These are phyloP conservation scores for Metarhizium rileyi DNA, from an alignment of 2,329 filamentous ascomycete species.

Conservation along the genomic window DNA sequence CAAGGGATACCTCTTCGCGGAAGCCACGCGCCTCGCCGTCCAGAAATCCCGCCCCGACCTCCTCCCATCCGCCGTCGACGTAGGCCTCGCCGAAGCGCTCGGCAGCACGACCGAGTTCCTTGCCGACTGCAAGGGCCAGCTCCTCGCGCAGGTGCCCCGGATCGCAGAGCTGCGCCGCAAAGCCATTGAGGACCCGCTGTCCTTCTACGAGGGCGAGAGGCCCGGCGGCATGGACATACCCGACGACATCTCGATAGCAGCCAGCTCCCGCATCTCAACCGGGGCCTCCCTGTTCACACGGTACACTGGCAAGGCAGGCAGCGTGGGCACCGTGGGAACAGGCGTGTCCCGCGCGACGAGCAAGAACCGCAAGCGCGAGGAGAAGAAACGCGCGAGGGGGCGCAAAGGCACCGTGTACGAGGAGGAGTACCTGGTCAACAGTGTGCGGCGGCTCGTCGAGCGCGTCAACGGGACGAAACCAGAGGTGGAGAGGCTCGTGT, in stretches of 20 bases:
- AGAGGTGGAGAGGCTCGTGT: constrained; percentile 66
- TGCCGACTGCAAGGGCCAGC: constrained; percentile 82
- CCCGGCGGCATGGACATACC: constrained; percentile 61
- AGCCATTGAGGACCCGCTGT: constrained; percentile 74
- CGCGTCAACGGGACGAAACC: constrained; percentile 62
- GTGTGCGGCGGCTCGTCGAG: constrained; percentile 72
- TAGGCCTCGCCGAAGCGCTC: constrained; percentile 70
- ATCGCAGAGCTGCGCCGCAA: constrained; percentile 72
- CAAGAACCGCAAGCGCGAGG: constrained; percentile 82
- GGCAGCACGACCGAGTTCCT: constrained; percentile 81
- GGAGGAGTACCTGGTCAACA: constrained; percentile 92
- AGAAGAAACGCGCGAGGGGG: constrained; percentile 87
- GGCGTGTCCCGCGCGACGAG: constrained; percentile 68
- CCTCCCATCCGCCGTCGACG: constrained; percentile 61
- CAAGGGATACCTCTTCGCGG: constrained; percentile 76
- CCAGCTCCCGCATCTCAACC: constrained; percentile 69
- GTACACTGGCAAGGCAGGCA: constrained; percentile 65
- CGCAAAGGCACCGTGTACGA: constrained; percentile 98
- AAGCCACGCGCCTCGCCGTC: constrained; percentile 71
- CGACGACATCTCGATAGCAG: constrained; percentile 85
- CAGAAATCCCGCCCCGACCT: constrained; percentile 51
- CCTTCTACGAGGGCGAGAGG: constrained; percentile 76
- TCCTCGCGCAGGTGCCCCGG: constrained; percentile 76
- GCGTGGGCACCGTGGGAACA: constrained; percentile 59
- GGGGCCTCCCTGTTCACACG: constrained; percentile 84